phyloP scores from a whole-genome alignment of 306 rosid species.

The Oxytropis ochrocephala region DNA sequence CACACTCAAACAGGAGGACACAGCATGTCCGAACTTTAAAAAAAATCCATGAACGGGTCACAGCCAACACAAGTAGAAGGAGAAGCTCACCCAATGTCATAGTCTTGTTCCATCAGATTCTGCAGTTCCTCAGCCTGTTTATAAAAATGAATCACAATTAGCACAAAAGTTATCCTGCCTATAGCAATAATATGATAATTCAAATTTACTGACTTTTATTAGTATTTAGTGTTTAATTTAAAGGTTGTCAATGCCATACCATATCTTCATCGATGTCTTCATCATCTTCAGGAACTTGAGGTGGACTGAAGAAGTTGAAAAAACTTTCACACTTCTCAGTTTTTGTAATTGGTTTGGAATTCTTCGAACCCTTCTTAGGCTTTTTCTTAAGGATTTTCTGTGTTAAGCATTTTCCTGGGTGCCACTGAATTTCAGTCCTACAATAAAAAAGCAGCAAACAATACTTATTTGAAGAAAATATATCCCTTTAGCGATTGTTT shows the following conservation, averaged over 20 bases:
- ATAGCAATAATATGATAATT: too few relatives aligned
- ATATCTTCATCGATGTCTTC: slow-evolving; percentile 85
- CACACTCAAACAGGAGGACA: background rate
- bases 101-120: background rate
- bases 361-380: slow-evolving; percentile 91
- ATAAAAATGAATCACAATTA: too few relatives aligned
- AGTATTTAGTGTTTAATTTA: too few relatives aligned
- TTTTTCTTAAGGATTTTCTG: slow-evolving; percentile 97
- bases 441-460: slow-evolving; percentile 1
- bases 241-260: slow-evolving; percentile 30
- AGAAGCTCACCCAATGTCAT: slow-evolving; percentile 72
- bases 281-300: slow-evolving; percentile 86
- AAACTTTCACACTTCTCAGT: slow-evolving; percentile 96
- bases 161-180: too few relatives aligned
- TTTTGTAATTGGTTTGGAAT: slow-evolving; percentile 83
- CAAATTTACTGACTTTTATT: too few relatives aligned
- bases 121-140: too few relatives aligned
- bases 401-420: slow-evolving; percentile 71
- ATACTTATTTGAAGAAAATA: background rate
- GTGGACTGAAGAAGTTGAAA: slow-evolving; percentile 89
- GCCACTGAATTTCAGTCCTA: slow-evolving; percentile 93
- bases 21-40: background rate
- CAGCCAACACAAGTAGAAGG: background rate
- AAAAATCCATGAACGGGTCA: background rate
- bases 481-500: background rate